phyloP scores from a whole-genome alignment of 2,329 filamentous ascomycete genomes.

The Venturia effusa region DNA sequence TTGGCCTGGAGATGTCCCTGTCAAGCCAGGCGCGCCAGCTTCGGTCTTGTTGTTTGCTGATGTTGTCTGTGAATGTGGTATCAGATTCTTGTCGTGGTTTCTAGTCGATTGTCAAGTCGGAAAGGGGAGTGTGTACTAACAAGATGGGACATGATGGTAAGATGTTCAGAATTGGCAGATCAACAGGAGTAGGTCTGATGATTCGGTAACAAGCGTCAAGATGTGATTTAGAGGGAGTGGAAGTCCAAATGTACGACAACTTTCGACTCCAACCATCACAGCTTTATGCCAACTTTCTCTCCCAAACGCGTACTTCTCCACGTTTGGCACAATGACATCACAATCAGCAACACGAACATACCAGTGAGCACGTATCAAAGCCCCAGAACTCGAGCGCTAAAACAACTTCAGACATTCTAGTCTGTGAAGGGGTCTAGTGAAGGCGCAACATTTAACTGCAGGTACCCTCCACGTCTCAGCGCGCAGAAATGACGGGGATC shows the following conservation, averaged over 20 bases:
- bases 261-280: neutral
- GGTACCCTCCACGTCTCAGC: neutral
- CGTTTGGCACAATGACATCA: neutral
- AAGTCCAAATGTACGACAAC: neutral
- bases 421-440: neutral
- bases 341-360: neutral
- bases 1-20: neutral
- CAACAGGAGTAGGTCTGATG: neutral
- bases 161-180: neutral
- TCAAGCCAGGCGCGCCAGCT: neutral
- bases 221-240: neutral
- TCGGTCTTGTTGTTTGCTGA: neutral
- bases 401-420: neutral
- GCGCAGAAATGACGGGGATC: neutral
- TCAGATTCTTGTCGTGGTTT: neutral
- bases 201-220: neutral
- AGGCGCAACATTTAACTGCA: neutral
- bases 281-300: neutral
- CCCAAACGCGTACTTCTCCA: neutral
- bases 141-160: neutral
- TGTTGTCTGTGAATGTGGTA: neutral
- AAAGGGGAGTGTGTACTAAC: neutral
- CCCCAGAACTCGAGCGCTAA: neutral
- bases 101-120: neutral
- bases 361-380: too few species aligned